Conservation (phyloP, 345 rosid genomes). For the Rubroshorea leprosula region DNA sequence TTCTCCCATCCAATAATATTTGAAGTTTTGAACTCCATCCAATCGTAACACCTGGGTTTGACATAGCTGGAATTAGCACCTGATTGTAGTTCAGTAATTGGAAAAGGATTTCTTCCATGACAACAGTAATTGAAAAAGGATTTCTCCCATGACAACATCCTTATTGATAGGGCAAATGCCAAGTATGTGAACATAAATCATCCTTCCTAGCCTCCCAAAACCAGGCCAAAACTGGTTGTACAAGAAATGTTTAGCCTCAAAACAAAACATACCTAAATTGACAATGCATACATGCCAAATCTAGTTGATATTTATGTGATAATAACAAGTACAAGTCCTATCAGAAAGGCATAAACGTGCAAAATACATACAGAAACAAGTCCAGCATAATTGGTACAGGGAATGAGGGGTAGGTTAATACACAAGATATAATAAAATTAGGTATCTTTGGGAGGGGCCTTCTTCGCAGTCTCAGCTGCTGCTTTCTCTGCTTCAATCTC, state of each 20-base stretch:
- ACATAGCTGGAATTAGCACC: no score
- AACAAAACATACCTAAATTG: background rate
- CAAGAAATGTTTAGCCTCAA: background rate
- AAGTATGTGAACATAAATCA: no score
- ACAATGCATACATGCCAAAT: background rate
- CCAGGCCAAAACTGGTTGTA: background rate
- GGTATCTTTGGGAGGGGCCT: constrained; percentile 37
- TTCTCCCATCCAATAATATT: no score
- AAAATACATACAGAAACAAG: constrained; percentile 1
- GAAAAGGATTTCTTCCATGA: no score
- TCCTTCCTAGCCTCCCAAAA: no score
- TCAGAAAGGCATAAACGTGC: background rate
- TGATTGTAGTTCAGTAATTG: no score
- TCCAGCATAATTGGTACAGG: background rate
- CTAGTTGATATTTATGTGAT: no score
- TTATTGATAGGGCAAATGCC: no score
- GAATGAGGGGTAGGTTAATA: background rate
- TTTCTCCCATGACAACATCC: no score
- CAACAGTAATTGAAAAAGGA: no score
- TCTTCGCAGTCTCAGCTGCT: constrained; percentile 90
- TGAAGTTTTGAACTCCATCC: no score
- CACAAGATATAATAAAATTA: background rate
- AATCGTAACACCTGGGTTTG: no score
- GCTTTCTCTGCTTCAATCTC: constrained; percentile 95
- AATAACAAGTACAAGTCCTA: background rate